Conservation (phyloP, 176 grass and related monocot genomes). For the Bonia amplexicaulis region DNA sequence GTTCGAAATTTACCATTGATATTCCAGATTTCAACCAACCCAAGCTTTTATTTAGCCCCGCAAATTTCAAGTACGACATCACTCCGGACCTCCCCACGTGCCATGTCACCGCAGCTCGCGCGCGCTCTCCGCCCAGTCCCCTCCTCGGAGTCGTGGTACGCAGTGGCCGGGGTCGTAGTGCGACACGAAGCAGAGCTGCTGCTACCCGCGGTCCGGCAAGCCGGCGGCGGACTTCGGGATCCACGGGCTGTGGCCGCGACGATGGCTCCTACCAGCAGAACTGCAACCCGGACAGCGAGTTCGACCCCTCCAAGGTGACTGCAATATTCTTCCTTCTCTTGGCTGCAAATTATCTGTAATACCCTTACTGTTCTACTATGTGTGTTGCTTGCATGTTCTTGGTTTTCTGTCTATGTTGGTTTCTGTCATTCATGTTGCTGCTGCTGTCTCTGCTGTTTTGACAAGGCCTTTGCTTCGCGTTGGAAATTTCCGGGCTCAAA, state of each 20-base stretch:
- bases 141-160: too few species aligned
- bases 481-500: not conserved
- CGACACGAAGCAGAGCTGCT: too few species aligned
- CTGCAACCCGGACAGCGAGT: too few species aligned
- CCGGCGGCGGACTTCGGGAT: too few species aligned
- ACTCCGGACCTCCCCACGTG: not conserved
- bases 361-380: not conserved
- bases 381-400: not conserved
- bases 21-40: too few species aligned
- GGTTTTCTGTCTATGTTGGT: not conserved
- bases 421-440: not conserved
- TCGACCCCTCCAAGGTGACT: too few species aligned
- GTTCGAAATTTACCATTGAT: too few species aligned
- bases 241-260: too few species aligned
- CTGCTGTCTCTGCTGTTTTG: not conserved
- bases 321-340: not conserved
- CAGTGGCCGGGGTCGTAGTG: too few species aligned
- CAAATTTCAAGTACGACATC: not conserved
- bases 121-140: not conserved
- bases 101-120: slow-evolving; percentile 3
- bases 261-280: too few species aligned
- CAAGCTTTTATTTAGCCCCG: not conserved
- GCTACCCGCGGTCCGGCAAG: too few species aligned
- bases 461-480: not conserved
- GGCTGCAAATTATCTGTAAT: not conserved